Conservation (phyloP, 2,329 filamentous ascomycete genomes). For the Phialemoniopsis sp. region DNA sequence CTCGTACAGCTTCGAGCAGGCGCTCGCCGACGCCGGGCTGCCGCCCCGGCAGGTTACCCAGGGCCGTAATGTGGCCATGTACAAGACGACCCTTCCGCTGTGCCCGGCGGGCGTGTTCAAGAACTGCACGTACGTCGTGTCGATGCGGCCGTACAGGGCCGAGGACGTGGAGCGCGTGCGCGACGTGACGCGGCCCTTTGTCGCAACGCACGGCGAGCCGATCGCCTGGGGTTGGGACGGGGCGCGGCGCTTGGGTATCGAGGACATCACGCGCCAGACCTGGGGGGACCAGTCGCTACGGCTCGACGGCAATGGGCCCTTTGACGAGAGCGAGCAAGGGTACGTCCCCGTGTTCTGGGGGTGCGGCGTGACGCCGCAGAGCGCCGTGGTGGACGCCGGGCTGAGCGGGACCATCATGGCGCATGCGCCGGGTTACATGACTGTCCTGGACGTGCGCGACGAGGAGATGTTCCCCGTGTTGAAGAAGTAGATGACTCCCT, state of each 20-base stretch:
- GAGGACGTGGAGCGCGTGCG: conserved; percentile 48
- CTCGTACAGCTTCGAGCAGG: conserved; percentile 59
- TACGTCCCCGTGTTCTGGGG: conserved; percentile 58
- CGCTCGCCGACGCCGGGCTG: conserved; percentile 45
- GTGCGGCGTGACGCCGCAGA: conserved; percentile 63
- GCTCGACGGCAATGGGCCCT: conserved; percentile 29
- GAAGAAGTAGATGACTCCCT: too few species aligned
- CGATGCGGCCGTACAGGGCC: conserved; percentile 54
- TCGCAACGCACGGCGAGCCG: conserved; percentile 58
- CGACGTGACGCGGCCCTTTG: conserved; percentile 49
- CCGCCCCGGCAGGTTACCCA: conserved; percentile 43
- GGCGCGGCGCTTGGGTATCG: conserved; percentile 41
- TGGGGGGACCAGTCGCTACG: conserved; percentile 50
- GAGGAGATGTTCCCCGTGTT: conserved; percentile 24
- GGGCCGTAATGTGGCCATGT: conserved; percentile 56
- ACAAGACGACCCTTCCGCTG: conserved; percentile 51
- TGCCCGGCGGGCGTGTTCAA: conserved; percentile 53
- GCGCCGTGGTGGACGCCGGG: conserved; percentile 53
- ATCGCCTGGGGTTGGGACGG: conserved; percentile 17
- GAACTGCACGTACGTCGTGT: conserved; percentile 52
- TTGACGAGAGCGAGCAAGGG: conserved; percentile 28
- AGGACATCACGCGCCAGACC: conserved; percentile 45
- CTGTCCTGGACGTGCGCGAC: conserved; percentile 49
- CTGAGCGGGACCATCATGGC: conserved; percentile 54
- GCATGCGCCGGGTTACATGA: conserved; percentile 60